phyloP scores from a whole-genome alignment of 2,329 filamentous ascomycete species.

The Pseudogymnoascus sp. region DNA sequence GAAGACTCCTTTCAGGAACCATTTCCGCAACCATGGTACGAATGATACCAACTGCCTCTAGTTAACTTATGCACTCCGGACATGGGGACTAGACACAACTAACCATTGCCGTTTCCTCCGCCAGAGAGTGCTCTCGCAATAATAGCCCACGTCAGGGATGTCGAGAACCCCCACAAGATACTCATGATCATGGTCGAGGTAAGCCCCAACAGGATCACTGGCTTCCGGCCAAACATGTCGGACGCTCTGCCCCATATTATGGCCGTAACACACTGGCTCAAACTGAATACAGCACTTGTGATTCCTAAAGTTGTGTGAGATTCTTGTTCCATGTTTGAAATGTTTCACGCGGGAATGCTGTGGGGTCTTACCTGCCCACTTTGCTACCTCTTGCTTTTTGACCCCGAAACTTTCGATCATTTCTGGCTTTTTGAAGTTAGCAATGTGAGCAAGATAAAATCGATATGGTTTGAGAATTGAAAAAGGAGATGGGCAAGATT shows the following conservation, averaged over 20 bases:
- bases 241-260: conserved; percentile 71
- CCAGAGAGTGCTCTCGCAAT: conserved; percentile 70
- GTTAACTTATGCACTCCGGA: conserved; percentile 18
- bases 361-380: conserved; percentile 57
- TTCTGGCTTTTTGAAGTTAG: conserved; percentile 48
- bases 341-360: not conserved
- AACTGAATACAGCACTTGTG: conserved; percentile 64
- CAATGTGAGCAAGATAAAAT: not conserved
- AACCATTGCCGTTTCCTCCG: conserved; percentile 76
- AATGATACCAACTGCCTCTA: conserved; percentile 67
- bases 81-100: conserved; percentile 18
- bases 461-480: not conserved
- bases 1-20: conserved; percentile 77
- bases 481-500: not conserved
- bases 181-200: conserved; percentile 74
- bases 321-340: conserved; percentile 11
- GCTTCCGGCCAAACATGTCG: conserved; percentile 75
- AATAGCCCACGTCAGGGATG: conserved; percentile 72
- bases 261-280: conserved; percentile 64
- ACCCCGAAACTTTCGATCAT: conserved; percentile 79
- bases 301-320: conserved; percentile 30
- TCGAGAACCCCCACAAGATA: conserved; percentile 77
- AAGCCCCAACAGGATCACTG: conserved; percentile 67
- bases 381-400: conserved; percentile 62
- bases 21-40: conserved; percentile 89